These are phyloP conservation scores for Dryas integrifolia DNA, from an alignment of 331 rosid genomes.

Conservation along the genomic window DNA sequence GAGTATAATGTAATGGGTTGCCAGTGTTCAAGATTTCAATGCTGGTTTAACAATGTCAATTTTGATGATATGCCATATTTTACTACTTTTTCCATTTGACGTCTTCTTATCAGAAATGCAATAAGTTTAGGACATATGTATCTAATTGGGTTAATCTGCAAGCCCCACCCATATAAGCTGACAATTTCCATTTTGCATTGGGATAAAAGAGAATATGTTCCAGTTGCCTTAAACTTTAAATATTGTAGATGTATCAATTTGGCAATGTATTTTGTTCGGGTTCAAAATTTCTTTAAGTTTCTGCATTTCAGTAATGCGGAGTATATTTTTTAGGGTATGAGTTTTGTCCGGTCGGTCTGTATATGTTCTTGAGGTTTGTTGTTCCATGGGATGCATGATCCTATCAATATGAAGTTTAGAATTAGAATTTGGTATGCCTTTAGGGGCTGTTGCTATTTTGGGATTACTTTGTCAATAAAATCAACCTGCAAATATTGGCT, in stretches of 20 bases:
- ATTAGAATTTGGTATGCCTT: too few relatives aligned
- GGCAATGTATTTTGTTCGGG: neutral
- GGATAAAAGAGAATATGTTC: neutral
- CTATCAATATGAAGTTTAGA: neutral
- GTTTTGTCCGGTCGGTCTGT: neutral
- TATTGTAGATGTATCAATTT: neutral
- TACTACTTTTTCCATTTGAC: neutral
- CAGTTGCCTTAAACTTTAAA: neutral
- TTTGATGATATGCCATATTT: neutral
- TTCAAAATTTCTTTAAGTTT: neutral
- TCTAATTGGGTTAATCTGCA: neutral
- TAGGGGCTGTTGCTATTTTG: neutral
- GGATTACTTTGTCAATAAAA: neutral
- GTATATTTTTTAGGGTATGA: neutral
- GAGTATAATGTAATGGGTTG: neutral
- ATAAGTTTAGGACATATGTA: neutral
- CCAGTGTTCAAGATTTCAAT: neutral
- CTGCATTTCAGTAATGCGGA: neutral
- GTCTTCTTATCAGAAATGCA: neutral
- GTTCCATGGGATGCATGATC: neutral
- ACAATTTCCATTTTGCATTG: neutral
- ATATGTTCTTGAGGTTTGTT: neutral
- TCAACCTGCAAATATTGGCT: neutral
- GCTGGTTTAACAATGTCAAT: neutral
- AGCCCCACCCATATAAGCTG: neutral